A percentile compares a stretch with the other conserved stretches of the same genome.
Evolutionary conservation across 2,329 filamentous ascomycete genomes (phyloP).

Genomic region (Aspergillus glaucus): DNA sequence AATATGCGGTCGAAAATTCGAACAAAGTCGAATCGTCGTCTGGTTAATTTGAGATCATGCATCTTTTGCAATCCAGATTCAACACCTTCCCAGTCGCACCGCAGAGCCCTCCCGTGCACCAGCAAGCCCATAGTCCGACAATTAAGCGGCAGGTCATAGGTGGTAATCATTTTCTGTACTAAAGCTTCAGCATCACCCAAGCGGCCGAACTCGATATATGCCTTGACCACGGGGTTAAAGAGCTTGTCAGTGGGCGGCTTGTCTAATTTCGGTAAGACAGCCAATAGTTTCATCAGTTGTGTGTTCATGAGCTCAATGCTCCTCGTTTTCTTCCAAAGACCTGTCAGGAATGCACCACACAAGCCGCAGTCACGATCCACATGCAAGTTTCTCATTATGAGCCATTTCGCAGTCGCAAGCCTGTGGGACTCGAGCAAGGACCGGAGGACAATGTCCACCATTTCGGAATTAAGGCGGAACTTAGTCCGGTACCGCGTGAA

Average conservation of each 20-base stretch:
- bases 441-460: slow-evolving; percentile 32
- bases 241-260: slow-evolving; percentile 32
- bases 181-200: slow-evolving; percentile 30
- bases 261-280: slow-evolving; percentile 19
- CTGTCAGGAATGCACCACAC: slow-evolving; percentile 31
- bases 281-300: slow-evolving; percentile 26
- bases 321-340: slow-evolving; percentile 35
- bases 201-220: slow-evolving; percentile 33
- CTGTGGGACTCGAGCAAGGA: slow-evolving; percentile 33
- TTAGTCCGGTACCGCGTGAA: slow-evolving; percentile 22
- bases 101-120: slow-evolving; percentile 30
- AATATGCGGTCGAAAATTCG: slow-evolving; percentile 36
- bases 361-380: slow-evolving; percentile 30
- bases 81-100: slow-evolving; percentile 36
- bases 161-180: slow-evolving; percentile 27
- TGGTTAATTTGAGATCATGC: slow-evolving; percentile 27
- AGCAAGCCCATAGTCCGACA: slow-evolving; percentile 33
- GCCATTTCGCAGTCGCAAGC: slow-evolving; percentile 29
- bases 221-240: slow-evolving; percentile 36
- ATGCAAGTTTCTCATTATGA: slow-evolving; percentile 28
- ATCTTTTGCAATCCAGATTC: slow-evolving; percentile 33
- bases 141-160: slow-evolving; percentile 23
- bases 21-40: slow-evolving; percentile 22
- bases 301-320: slow-evolving; percentile 30
- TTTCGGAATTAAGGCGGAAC: slow-evolving; percentile 23